Evolutionary conservation across 352 stramenopile genomes (phyloP), one percentile per base, ranked within the genome.

Genomic region (Phytopythium kandeliae): DNA sequence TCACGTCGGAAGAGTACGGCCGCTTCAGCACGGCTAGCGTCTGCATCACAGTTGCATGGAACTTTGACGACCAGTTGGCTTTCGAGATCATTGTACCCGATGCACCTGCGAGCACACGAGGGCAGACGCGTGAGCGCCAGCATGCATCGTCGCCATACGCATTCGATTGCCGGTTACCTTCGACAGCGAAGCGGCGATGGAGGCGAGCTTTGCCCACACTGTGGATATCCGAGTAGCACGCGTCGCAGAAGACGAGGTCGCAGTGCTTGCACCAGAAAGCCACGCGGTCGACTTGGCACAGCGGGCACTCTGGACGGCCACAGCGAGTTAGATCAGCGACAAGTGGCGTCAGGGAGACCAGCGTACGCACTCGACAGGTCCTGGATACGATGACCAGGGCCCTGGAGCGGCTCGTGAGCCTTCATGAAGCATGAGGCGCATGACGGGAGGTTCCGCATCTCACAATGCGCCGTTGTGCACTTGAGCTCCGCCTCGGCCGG

Each of bases 191-290:
- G 26, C 59, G 70, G 36, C 60, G 62, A 46, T 91, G 80, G 1
- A 25, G 19, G 16, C 57, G 67, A 11, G 50, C 55, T 24, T 49
- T 60, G 16, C 30, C 19, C 3, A 88, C 57, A 30, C 57, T 71
- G 51, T 92, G 80, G 45, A 85, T 75, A 5, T 42, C 53, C 1
- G 60, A 33, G 34, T 75, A 82, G 30, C 80, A 92, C n/a, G 52
- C 42, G 0, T 24, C 36, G 46, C 80, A 92, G 50, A 92, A 88
- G n/a, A 63, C 68, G 47, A 88, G 45, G 22, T 89, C 68, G 38
- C 80, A 91, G 24, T 81, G 59, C 6, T 62, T 38, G 56, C 80
- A 91, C 66, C 67, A 88, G 50, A 69, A 74, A 0, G 49, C 44
- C 4, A 81, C 55, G 16, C 22, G 65, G 3, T 74, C 58, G n/a